phyloP scores from a whole-genome alignment of 495 filamentous ascomycete genomes.

The Venustampulla echinocandica region DNA sequence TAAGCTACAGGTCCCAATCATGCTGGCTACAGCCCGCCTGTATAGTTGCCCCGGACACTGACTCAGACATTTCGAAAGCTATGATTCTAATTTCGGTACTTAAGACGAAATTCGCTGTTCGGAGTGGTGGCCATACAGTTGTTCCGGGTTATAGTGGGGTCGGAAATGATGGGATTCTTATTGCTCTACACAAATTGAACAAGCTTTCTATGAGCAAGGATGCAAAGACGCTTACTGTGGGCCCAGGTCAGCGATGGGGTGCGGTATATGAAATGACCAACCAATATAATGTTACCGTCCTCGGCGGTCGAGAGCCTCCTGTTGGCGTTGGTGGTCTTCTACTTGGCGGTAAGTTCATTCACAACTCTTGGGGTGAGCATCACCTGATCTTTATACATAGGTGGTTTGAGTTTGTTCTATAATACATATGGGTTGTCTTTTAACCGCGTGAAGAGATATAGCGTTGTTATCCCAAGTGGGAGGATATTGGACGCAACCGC shows the following conservation, averaged over 20 bases:
- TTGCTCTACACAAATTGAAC: slow-evolving; percentile 24
- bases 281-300: slow-evolving; percentile 29
- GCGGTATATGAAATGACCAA: slow-evolving; percentile 38
- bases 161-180: slow-evolving; percentile 20
- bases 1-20: neutral
- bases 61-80: neutral
- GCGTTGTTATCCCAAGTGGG: slow-evolving; percentile 35
- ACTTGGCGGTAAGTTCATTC: slow-evolving; percentile 31
- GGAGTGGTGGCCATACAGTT: slow-evolving; percentile 25
- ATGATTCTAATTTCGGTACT: neutral
- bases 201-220: slow-evolving; percentile 22
- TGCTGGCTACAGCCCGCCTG: neutral
- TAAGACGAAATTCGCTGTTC: slow-evolving; percentile 23
- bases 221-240: slow-evolving; percentile 25
- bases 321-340: slow-evolving; percentile 48
- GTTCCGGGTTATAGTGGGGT: neutral
- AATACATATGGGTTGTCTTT: neutral
- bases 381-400: neutral
- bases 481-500: slow-evolving; percentile 35
- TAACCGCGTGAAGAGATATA: neutral
- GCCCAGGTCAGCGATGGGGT: slow-evolving; percentile 33
- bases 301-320: slow-evolving; percentile 39
- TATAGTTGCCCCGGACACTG: neutral
- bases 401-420: neutral
- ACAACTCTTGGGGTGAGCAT: too few relatives aligned